phyloP scores from a whole-genome alignment of 1,284 basidiomycete genomes.

The Veloporphyrellus conicus region DNA sequence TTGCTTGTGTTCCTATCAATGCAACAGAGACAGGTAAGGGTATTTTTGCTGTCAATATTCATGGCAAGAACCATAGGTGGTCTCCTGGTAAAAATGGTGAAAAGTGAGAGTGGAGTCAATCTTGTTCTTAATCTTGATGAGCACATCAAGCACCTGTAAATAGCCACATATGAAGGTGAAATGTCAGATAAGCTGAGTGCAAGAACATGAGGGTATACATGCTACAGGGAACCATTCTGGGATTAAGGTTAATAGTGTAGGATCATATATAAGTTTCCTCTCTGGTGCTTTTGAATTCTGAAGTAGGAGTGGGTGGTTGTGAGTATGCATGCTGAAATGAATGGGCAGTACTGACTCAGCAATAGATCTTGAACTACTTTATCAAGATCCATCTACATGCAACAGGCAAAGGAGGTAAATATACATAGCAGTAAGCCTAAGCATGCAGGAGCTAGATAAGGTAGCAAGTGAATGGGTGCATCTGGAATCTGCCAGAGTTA shows the following conservation, averaged over 20 bases:
- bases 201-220: slow-evolving; percentile 19
- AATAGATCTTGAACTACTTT: slow-evolving; percentile 96
- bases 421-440: slow-evolving; percentile 29
- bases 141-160: slow-evolving; percentile 74
- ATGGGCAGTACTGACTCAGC: slow-evolving; percentile 66
- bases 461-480: slow-evolving; percentile 1
- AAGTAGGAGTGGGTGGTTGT: background rate
- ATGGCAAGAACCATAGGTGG: slow-evolving; percentile 99
- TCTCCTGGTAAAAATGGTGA: slow-evolving; percentile 94
- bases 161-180: background rate
- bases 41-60: slow-evolving; percentile 99
- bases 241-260: slow-evolving; percentile 92
- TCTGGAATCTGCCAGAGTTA: slow-evolving; percentile 21
- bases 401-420: slow-evolving; percentile 40
- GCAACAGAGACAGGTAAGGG: slow-evolving; percentile 92
- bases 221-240: slow-evolving; percentile 97
- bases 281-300: slow-evolving; percentile 94
- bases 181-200: background rate
- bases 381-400: slow-evolving; percentile 42
- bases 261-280: slow-evolving; percentile 89
- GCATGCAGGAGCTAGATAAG: slow-evolving; percentile 2
- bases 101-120: slow-evolving; percentile 95
- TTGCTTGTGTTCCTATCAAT: slow-evolving; percentile 77
- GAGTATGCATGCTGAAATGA: background rate
- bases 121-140: slow-evolving; percentile 99